phyloP scores from a whole-genome alignment of 331 rosid species.

The Telfairia occidentalis region DNA sequence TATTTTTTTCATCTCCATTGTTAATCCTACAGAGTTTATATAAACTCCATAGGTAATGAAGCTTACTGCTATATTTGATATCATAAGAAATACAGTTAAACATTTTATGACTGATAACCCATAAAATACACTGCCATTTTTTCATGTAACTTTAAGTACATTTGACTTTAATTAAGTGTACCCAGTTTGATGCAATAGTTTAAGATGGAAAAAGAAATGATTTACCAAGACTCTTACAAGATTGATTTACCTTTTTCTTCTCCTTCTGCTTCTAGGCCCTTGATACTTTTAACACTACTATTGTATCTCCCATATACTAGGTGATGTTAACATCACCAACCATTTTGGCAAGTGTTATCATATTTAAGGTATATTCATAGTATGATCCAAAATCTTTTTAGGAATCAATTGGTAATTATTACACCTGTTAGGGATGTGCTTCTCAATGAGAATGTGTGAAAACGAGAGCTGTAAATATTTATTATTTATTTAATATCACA shows the following conservation, averaged over 20 bases:
- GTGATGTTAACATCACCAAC: slow-evolving; percentile 94
- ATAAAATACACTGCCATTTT: background rate
- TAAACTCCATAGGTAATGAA: background rate
- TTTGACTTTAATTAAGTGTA: background rate
- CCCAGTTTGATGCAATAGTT: background rate
- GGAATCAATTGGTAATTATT: background rate
- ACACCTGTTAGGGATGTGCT: background rate
- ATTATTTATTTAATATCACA: background rate
- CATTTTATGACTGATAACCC: background rate
- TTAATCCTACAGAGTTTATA: background rate
- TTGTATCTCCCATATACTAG: slow-evolving; percentile 95
- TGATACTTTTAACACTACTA: slow-evolving; percentile 94
- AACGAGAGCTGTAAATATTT: too few relatives aligned
- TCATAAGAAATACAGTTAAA: background rate
- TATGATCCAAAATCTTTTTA: background rate
- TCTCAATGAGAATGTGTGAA: background rate
- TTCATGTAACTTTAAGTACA: background rate
- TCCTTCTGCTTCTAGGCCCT: slow-evolving; percentile 57
- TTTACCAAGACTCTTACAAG: background rate
- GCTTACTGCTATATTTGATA: background rate
- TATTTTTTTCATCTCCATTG: background rate
- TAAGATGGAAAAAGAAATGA: background rate
- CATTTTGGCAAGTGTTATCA: slow-evolving; percentile 90
- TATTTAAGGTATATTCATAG: slow-evolving; percentile 68
- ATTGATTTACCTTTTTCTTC: background rate